Evolutionary conservation across 495 filamentous ascomycete genomes (phyloP).

Genomic region (Penicillium antarcticum): DNA sequence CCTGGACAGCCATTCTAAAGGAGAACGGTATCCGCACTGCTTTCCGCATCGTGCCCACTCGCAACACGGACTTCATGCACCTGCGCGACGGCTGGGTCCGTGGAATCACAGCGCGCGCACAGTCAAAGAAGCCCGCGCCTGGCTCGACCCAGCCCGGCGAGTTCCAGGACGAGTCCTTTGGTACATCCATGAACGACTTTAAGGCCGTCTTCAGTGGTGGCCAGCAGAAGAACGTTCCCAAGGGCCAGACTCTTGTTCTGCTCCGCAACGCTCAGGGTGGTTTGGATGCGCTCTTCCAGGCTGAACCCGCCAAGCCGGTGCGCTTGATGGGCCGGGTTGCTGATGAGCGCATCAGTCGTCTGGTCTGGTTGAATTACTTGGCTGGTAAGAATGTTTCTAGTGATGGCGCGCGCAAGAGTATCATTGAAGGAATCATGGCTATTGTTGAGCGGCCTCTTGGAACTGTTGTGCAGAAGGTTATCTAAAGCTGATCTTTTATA

Average conservation of each 20-base stretch:
- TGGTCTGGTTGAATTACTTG: constrained; percentile 88
- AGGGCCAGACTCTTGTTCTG: constrained; percentile 71
- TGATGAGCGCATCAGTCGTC: constrained; percentile 75
- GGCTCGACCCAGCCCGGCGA: constrained; percentile 26
- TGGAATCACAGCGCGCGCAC: constrained; percentile 70
- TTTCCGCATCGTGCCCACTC: constrained; percentile 75
- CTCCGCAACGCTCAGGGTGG: constrained; percentile 61
- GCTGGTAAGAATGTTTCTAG: constrained; percentile 84
- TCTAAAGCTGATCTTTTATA: constrained; percentile 24
- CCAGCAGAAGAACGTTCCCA: constrained; percentile 62
- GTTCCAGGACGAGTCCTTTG: constrained; percentile 69
- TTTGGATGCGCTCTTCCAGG: constrained; percentile 66
- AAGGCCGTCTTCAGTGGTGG: constrained; percentile 72
- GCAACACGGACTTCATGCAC: constrained; percentile 90
- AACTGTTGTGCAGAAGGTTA: constrained; percentile 73
- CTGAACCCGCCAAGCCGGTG: constrained; percentile 35
- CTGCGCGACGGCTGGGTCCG: constrained; percentile 87
- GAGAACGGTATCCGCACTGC: constrained; percentile 62
- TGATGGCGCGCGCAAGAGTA: constrained; percentile 71
- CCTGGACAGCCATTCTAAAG: constrained; percentile 71
- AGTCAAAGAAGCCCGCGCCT: constrained; percentile 30
- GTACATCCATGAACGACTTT: constrained; percentile 67
- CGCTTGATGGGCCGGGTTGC: constrained; percentile 61
- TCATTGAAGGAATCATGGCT: constrained; percentile 83
- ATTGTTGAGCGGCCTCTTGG: constrained; percentile 88